Evolutionary conservation across 495 filamentous ascomycete species (phyloP).

Genomic region (Penicillium crystallinum): DNA sequence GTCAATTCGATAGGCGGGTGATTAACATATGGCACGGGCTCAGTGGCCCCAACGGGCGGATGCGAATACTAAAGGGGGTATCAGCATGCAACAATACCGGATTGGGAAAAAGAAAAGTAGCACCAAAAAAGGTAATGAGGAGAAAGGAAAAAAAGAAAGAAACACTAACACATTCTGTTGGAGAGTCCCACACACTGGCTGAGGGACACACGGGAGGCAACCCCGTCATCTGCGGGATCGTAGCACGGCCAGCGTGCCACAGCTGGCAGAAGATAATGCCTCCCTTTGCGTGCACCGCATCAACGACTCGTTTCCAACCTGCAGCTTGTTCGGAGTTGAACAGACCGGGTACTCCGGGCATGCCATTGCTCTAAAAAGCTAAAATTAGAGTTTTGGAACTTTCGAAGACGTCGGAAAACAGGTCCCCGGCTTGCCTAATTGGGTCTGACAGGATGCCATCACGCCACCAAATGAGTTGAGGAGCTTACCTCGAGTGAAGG

Average conservation of each 20-base stretch:
- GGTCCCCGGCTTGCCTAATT: background rate
- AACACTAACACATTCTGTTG: constrained; percentile 22
- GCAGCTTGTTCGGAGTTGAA: constrained; percentile 41
- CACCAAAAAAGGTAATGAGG: too few relatives aligned
- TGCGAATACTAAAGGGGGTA: constrained; percentile 19
- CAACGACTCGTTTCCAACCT: constrained; percentile 48
- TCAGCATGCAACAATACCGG: background rate
- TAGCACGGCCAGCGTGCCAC: constrained; percentile 49
- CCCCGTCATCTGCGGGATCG: constrained; percentile 41
- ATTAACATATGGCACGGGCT: constrained; percentile 38
- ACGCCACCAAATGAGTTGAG: background rate
- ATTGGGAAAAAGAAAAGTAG: background rate
- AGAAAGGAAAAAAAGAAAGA: background rate
- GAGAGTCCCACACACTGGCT: constrained; percentile 37
- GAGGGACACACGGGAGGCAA: constrained; percentile 33
- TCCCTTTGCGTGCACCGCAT: constrained; percentile 50
- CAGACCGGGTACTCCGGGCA: constrained; percentile 48
- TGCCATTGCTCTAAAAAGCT: constrained; percentile 33
- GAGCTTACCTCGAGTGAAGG: constrained; percentile 39
- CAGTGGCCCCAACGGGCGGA: constrained; percentile 27
- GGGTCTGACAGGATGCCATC: background rate
- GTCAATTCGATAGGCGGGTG: constrained; percentile 44
- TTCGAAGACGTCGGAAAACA: background rate
- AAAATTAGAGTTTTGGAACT: background rate
- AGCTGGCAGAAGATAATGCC: constrained; percentile 51